Base-by-base conservation (phyloP, 352 stramenopile genomes). In the Phytophthora pistaciae region DNA sequence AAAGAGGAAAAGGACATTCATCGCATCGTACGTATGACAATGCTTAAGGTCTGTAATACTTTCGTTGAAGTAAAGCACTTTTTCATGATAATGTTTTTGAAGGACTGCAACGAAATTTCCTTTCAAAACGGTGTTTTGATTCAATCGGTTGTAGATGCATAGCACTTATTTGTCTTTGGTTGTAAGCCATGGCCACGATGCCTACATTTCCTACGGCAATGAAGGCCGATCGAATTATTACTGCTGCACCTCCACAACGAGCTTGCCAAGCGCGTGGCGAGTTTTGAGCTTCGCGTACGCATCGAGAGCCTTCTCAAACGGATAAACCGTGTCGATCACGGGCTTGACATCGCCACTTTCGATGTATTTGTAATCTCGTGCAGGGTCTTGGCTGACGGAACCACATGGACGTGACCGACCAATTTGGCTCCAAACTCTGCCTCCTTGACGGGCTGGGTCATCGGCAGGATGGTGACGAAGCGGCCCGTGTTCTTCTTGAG, bases 261-360 rank as follows among this genome's bases (percentile, higher is more conserved):
- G 38, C 16, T 46, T 46, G 38, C 38, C 38, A 7, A n/a, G 13
- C 0, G 13, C 38, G 42, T 53, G 46, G 11, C 46, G 46, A 4
- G 20, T 18, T 67, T 91, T 87, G 0, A 88, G 68, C 27, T 79
- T 74, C 16, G 61, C 52, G 25, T 89, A 77, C 52, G 70, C 87
- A 3, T 90, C 83, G 8, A 77, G 16, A 3, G 81, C 58, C 48
- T 82, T 78, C 20, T 88, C 74, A 31, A 94, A 90, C 53, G 70
- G 60, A 33, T 88, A 79, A 4, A 87, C 68, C 40, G 71, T 74
- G 58, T 84, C 76, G 3, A 90, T 70, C 8, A 79, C 57, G 5
- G 70, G 49, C 42, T 80, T 78, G 1, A 83, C 36, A 59, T 81
- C 73, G 16, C 64, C 68, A 13, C n/a, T 63, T 53, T 90, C 64